Conservation (phyloP, 371 early-diverging fungal species). For the Circinella minor region DNA sequence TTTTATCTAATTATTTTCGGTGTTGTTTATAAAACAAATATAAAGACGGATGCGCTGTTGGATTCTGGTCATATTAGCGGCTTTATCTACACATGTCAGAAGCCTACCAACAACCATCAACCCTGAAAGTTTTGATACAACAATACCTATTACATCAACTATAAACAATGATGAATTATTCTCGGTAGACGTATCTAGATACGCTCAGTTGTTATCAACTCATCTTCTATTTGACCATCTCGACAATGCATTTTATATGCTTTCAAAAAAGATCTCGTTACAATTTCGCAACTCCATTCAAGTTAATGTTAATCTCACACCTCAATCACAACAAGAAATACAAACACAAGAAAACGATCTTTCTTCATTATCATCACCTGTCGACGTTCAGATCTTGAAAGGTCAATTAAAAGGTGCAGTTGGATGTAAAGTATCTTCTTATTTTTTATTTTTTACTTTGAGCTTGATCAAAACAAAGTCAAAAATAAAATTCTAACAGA, state of each 20-base stretch:
- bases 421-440: slow-evolving; percentile 29
- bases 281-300: slow-evolving; percentile 40
- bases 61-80: neutral
- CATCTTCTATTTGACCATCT: slow-evolving; percentile 43
- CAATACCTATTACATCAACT: too few relatives aligned
- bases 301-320: slow-evolving; percentile 18
- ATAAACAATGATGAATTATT: neutral
- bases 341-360: neutral
- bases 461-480: too few relatives aligned
- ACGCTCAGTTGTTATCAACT: slow-evolving; percentile 30
- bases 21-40: too few relatives aligned
- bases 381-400: slow-evolving; percentile 40
- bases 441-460: neutral
- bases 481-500: too few relatives aligned
- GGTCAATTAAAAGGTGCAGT: slow-evolving; percentile 45
- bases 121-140: too few relatives aligned
- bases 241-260: slow-evolving; percentile 29
- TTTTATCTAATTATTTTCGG: too few relatives aligned
- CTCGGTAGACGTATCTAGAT: slow-evolving; percentile 30
- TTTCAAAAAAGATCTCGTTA: slow-evolving; percentile 34
- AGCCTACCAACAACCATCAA: neutral
- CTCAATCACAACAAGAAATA: neutral
- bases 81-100: slow-evolving; percentile 1
- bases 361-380: slow-evolving; percentile 8
- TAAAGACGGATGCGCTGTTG: slow-evolving; percentile 2